Evolutionary conservation across 176 grass and related monocot species (phyloP).

Genomic region (Metroxylon sagu): DNA sequence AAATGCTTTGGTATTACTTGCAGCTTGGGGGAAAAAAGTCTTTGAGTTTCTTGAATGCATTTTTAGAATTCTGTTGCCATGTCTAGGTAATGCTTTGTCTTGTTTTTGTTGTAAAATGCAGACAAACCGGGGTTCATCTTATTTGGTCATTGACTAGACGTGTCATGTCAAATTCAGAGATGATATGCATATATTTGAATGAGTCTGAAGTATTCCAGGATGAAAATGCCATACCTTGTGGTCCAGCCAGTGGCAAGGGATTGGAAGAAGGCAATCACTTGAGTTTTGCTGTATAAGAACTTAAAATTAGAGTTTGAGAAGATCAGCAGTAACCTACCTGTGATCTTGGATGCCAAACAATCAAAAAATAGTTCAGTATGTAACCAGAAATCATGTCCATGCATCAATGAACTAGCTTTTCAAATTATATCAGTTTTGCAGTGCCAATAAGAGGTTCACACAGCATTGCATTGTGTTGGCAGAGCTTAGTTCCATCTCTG

Average conservation of each 20-base stretch:
- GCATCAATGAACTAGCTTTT: background rate
- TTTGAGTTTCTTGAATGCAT: no score
- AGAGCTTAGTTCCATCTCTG: conserved; percentile 1
- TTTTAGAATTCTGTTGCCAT: no score
- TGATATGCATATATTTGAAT: conserved; percentile 10
- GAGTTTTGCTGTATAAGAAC: background rate
- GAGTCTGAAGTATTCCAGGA: background rate
- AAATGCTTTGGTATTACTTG: no score
- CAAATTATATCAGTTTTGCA: conserved; percentile 6
- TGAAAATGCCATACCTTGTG: background rate
- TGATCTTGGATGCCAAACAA: background rate
- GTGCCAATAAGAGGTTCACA: conserved; percentile 9
- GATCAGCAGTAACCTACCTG: background rate
- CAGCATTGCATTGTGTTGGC: background rate
- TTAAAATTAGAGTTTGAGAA: conserved; percentile 3
- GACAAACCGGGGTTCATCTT: no score
- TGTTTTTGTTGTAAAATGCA: no score
- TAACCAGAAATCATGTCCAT: background rate
- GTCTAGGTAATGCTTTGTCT: no score
- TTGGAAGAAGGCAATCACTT: background rate
- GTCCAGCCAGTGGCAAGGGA: background rate
- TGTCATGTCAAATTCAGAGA: background rate
- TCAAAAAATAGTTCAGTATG: background rate
- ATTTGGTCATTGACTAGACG: no score
- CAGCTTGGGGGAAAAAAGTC: no score